A percentile compares a stretch with the other conserved stretches of the same genome.
These are phyloP conservation scores for Pestalotiopsis fici DNA, from an alignment of 2,329 filamentous ascomycete genomes.

Conservation along the genomic window DNA sequence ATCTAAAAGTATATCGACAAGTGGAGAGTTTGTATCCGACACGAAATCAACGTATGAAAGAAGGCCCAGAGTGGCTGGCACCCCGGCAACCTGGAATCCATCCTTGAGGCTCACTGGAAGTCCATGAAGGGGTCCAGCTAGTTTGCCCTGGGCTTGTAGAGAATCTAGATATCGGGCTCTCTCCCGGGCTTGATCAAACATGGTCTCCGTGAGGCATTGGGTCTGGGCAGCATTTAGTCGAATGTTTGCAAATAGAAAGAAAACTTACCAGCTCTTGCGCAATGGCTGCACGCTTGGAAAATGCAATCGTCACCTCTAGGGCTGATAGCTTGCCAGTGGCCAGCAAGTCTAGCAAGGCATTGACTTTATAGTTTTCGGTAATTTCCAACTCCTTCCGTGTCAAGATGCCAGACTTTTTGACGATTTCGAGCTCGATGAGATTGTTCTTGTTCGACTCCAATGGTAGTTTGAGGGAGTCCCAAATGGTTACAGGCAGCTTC, in stretches of 20 bases:
- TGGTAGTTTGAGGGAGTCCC: not conserved
- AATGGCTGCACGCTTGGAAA: slow-evolving; percentile 27
- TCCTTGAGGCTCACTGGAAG: slow-evolving; percentile 54
- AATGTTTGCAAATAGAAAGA: not conserved
- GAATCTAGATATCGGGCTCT: slow-evolving; percentile 47
- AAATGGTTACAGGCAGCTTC: not conserved
- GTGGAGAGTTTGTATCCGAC: slow-evolving; percentile 20
- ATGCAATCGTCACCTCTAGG: slow-evolving; percentile 24
- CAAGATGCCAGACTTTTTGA: slow-evolving; percentile 14
- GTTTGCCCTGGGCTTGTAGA: slow-evolving; percentile 35
- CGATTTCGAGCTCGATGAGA: slow-evolving; percentile 12
- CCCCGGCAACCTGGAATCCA: slow-evolving; percentile 56
- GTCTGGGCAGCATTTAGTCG: not conserved
- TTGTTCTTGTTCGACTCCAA: not conserved
- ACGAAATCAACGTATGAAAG: not conserved
- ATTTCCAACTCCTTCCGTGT: slow-evolving; percentile 22
- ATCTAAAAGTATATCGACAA: slow-evolving; percentile 43
- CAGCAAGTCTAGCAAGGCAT: slow-evolving; percentile 17
- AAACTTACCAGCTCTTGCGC: slow-evolving; percentile 24
- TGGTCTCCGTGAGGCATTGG: slow-evolving; percentile 44
- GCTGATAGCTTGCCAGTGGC: slow-evolving; percentile 18
- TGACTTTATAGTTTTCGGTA: slow-evolving; percentile 15
- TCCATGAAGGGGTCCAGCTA: slow-evolving; percentile 63
- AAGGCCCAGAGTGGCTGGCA: slow-evolving; percentile 50
- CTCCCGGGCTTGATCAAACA: slow-evolving; percentile 47